phyloP scores from a whole-genome alignment of 2,329 filamentous ascomycete genomes.

The Pochonia chlamydosporia region DNA sequence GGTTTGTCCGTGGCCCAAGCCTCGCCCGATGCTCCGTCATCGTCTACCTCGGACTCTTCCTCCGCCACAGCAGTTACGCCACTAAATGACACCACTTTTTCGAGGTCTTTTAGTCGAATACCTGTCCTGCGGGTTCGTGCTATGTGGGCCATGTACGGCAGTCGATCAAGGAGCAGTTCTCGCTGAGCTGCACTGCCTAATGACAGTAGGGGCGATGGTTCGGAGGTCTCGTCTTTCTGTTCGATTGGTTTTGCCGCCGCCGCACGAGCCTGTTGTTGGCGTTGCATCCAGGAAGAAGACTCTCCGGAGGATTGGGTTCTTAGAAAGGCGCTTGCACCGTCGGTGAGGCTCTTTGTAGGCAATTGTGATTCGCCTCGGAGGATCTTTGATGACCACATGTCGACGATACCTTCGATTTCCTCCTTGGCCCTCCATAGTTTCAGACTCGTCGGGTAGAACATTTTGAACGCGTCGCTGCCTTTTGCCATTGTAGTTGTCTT shows the following conservation, averaged over 20 bases:
- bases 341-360: slow-evolving; percentile 32
- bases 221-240: slow-evolving; percentile 13
- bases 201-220: slow-evolving; percentile 41
- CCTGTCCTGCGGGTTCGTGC: slow-evolving; percentile 34
- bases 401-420: slow-evolving; percentile 69
- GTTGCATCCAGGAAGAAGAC: slow-evolving; percentile 29
- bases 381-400: slow-evolving; percentile 59
- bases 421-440: slow-evolving; percentile 80
- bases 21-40: slow-evolving; percentile 36
- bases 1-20: slow-evolving; percentile 59
- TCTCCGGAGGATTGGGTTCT: slow-evolving; percentile 28
- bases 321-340: slow-evolving; percentile 44
- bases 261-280: slow-evolving; percentile 21
- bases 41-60: slow-evolving; percentile 40
- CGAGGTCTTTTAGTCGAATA: slow-evolving; percentile 51
- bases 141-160: slow-evolving; percentile 80
- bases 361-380: slow-evolving; percentile 46
- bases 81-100: slow-evolving; percentile 62
- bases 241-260: slow-evolving; percentile 10
- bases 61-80: slow-evolving; percentile 46
- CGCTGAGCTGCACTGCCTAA: slow-evolving; percentile 61
- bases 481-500: slow-evolving; percentile 39
- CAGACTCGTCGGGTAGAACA: slow-evolving; percentile 86
- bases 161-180: slow-evolving; percentile 75
- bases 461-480: slow-evolving; percentile 65